Evolutionary conservation across 495 filamentous ascomycete species (phyloP).

Genomic region (Letharia columbiana): DNA sequence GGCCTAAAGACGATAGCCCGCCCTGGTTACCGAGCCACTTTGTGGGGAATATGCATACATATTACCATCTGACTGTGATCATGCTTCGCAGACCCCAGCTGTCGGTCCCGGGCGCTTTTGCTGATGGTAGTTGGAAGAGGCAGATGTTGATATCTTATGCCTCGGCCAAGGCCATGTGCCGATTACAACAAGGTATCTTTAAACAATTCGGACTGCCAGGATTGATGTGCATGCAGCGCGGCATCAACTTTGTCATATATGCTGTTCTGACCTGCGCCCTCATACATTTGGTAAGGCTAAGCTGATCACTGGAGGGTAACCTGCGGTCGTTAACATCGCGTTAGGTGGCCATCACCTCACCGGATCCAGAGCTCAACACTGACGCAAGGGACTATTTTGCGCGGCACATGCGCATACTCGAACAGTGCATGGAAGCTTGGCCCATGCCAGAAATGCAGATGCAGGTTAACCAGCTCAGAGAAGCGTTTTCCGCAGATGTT

Average conservation of each 20-base stretch:
- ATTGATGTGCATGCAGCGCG: constrained; percentile 85
- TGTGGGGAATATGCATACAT: constrained; percentile 84
- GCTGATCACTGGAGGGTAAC: not conserved
- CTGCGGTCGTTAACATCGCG: constrained; percentile 13
- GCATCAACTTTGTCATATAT: constrained; percentile 94
- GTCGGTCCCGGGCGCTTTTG: constrained; percentile 63
- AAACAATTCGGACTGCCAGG: constrained; percentile 70
- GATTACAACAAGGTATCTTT: constrained; percentile 81
- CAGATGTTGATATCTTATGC: constrained; percentile 82
- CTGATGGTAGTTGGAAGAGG: constrained; percentile 73
- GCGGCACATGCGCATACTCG: constrained; percentile 90
- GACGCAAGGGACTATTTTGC: constrained; percentile 88
- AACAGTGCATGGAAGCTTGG: constrained; percentile 75
- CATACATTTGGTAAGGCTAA: constrained; percentile 73
- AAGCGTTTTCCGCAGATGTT: constrained; percentile 86
- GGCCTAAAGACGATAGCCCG: constrained; percentile 67
- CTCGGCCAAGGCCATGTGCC: constrained; percentile 80
- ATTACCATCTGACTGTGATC: constrained; percentile 81
- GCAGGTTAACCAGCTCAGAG: constrained; percentile 80
- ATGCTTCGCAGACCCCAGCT: constrained; percentile 86
- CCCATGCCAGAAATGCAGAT: constrained; percentile 88
- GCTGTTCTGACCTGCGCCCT: constrained; percentile 86
- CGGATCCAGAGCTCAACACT: constrained; percentile 76
- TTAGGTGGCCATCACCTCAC: constrained; percentile 90
- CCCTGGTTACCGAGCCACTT: constrained; percentile 88